Evolutionary conservation across 1,139 yeast species (phyloP), one percentile per base, ranked within the genome.

Genomic region (Debaryomycetaceae sp.): DNA sequence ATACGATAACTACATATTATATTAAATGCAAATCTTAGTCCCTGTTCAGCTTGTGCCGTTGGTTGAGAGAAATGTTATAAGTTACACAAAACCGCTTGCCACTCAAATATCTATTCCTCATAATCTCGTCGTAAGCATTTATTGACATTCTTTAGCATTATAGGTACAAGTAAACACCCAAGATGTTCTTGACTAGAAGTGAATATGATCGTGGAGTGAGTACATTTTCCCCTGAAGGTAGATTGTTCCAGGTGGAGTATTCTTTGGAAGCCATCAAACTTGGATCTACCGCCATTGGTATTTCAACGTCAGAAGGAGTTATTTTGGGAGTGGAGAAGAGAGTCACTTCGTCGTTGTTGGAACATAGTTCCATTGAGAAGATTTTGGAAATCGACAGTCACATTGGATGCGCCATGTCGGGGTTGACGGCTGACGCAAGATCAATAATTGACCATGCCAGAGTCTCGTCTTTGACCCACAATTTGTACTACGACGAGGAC

Each of bases 151-250:
- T 22, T 37, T 17, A 22, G 27, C 33, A n/a, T 37, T n/a, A 23
- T 13, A 14, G 33, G n/a, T 5, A 34, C 24, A 9, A 23, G 22
- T 34, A 29, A 38, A 24, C 23, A 11, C n/a, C 24, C 22, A 7
- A 42, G 31, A 93, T 93, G 99, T 95, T 95, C 72, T 80, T 95
- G 58, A 95, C 99, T 24, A 84, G 99, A 84, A 87, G 96, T 71
- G 99, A 95, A 76, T 95, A 95, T 68, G 99, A 95, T 65, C 87
- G 99, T 69, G 99, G 99, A 52, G 99, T 95, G 45, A 87, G 95
- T 61, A 93, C 99, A 6, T 95, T 95, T 68, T 91, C 98, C 1
- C 99, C 99, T 13, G 99, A 95, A 67, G 99, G 99, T 31, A 87
- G 99, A 63, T 76, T 95, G 50, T 95, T 95, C 72, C 99, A 95